Evolutionary conservation across 306 rosid genomes (phyloP).

Genomic region (Erythrophleum fordii): DNA sequence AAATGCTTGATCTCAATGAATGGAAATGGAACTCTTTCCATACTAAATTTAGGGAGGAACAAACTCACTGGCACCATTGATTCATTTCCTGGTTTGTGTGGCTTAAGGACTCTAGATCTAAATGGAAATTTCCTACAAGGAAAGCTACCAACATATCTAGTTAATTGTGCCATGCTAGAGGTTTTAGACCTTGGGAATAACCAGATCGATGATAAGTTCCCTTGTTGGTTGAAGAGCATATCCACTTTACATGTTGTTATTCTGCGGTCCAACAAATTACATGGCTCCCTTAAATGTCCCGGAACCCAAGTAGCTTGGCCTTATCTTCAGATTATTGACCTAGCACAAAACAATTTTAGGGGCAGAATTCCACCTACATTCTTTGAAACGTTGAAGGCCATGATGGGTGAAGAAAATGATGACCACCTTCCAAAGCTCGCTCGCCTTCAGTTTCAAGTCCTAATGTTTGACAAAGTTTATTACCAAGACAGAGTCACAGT

Average conservation of each 20-base stretch:
- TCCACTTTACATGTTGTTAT: background rate
- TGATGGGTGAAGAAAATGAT: background rate
- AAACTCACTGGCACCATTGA: background rate
- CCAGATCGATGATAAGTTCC: background rate
- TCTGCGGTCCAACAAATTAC: background rate
- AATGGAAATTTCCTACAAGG: background rate
- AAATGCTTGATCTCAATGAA: background rate
- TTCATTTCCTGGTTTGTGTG: background rate
- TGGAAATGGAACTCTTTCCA: background rate
- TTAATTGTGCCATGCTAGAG: background rate
- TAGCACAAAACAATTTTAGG: conserved; percentile 34
- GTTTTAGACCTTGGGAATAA: background rate
- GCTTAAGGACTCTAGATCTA: background rate
- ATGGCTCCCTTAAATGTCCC: conserved; percentile 6
- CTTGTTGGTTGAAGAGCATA: background rate
- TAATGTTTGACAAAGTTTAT: background rate
- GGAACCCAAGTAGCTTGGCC: background rate
- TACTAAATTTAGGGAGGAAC: background rate
- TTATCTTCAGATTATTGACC: background rate
- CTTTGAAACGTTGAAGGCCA: conserved; percentile 22
- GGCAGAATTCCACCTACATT: conserved; percentile 4
- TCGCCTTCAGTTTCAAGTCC: background rate
- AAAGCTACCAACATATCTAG: background rate
- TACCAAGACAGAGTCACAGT: conserved; percentile 30
- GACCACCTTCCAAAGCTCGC: background rate